Percentiles rank a stretch among this genome's conserved stretches.
phyloP scores from a whole-genome alignment of 2,329 filamentous ascomycete species.

The Ceratocystis destructans region DNA sequence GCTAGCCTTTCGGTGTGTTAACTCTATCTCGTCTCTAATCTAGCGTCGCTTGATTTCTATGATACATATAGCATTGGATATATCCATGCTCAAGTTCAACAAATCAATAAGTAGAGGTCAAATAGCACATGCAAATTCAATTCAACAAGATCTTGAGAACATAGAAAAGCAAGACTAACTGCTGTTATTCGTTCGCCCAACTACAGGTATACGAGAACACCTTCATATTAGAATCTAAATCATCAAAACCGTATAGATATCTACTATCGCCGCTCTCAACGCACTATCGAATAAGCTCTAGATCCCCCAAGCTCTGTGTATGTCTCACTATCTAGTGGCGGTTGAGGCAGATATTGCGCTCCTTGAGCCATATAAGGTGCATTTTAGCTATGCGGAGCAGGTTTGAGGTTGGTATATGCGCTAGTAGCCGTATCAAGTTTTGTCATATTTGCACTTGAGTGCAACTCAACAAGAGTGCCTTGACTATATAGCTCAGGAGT shows the following conservation, averaged over 20 bases:
- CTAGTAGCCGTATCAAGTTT: background rate
- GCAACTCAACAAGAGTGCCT: background rate
- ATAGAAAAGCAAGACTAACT: no score
- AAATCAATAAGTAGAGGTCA: no score
- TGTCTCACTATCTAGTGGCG: background rate
- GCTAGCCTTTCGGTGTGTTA: no score
- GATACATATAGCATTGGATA: no score
- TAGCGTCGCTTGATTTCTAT: no score
- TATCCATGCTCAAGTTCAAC: no score
- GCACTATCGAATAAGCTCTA: background rate
- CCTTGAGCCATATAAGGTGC: background rate
- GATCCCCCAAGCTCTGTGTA: background rate
- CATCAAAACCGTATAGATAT: background rate
- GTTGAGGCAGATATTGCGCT: background rate
- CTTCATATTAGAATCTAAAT: background rate
- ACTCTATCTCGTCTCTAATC: no score
- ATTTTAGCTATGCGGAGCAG: background rate
- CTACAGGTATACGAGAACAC: no score
- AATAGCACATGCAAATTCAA: no score
- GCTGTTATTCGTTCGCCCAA: no score
- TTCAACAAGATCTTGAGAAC: no score
- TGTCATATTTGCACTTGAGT: background rate
- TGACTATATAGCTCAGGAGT: constrained; percentile 30
- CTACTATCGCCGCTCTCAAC: background rate
- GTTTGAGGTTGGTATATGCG: background rate